A percentile compares a stretch with the other conserved stretches of the same genome.
These are phyloP conservation scores for Carallia brachiata DNA, from an alignment of 345 rosid species.

Conservation along the genomic window DNA sequence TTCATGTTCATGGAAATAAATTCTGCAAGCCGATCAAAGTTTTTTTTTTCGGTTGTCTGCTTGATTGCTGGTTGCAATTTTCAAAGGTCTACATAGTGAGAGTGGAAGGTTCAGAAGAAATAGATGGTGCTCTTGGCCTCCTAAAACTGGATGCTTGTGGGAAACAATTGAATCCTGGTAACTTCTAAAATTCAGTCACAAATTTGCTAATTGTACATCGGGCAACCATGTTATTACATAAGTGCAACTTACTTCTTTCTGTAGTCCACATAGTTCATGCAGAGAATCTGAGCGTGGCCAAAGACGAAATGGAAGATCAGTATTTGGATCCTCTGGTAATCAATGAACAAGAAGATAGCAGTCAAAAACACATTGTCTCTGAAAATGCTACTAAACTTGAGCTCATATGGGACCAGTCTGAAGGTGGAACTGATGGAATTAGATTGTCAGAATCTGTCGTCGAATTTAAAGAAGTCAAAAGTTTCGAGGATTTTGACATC, in stretches of 20 bases:
- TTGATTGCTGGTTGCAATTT: conserved; percentile 1
- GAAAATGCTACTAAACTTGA: background rate
- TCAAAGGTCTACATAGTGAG: conserved; percentile 42
- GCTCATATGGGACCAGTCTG: conserved; percentile 15
- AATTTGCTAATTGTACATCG: background rate
- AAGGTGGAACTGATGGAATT: conserved; percentile 26
- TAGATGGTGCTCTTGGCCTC: conserved; percentile 39
- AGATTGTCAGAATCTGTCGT: conserved; percentile 23
- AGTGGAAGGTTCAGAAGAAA: conserved; percentile 33
- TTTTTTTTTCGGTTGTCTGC: background rate
- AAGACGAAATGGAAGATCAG: conserved; percentile 14
- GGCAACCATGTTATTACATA: background rate
- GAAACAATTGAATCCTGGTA: conserved; percentile 18
- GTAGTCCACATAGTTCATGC: background rate
- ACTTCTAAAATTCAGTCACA: conserved; percentile 4
- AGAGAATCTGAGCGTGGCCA: conserved; percentile 1
- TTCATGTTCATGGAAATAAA: no score
- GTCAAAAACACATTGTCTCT: background rate
- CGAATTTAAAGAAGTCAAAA: conserved; percentile 36
- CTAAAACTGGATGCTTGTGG: conserved; percentile 21
- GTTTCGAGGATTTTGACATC: conserved; percentile 36
- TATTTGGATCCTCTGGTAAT: conserved; percentile 10
- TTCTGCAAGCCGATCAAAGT: no score
- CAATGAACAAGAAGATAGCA: conserved; percentile 9
- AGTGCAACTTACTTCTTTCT: background rate